These are phyloP conservation scores for Thelonectria discophora DNA, from an alignment of 2,329 filamentous ascomycete genomes.

Conservation along the genomic window DNA sequence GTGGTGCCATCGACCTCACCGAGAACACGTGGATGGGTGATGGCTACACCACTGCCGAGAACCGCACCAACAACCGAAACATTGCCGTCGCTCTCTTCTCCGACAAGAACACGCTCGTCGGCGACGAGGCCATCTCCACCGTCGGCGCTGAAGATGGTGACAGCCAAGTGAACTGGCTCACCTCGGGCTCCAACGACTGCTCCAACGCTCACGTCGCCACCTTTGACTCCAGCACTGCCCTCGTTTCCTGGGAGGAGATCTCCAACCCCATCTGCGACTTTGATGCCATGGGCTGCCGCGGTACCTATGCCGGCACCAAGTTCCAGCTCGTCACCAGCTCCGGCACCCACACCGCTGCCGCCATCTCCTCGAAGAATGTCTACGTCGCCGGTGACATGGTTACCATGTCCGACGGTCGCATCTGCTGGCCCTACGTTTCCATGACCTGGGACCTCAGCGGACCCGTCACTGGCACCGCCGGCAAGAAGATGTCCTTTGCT, in stretches of 20 bases:
- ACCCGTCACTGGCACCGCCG: conserved; percentile 33
- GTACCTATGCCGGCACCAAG: conserved; percentile 65
- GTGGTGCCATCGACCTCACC: conserved; percentile 64
- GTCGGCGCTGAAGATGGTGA: conserved; percentile 64
- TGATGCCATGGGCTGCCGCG: conserved; percentile 67
- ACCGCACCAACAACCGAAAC: conserved; percentile 66
- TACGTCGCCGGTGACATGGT: conserved; percentile 71
- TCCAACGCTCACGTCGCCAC: conserved; percentile 67
- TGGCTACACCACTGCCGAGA: conserved; percentile 60
- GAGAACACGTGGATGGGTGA: conserved; percentile 66
- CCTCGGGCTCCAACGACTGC: conserved; percentile 58
- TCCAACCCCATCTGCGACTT: conserved; percentile 62
- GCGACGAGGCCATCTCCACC: conserved; percentile 61
- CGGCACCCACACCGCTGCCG: conserved; percentile 61
- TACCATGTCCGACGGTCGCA: conserved; percentile 63
- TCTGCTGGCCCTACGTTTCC: conserved; percentile 70
- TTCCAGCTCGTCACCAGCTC: conserved; percentile 65
- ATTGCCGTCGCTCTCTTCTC: conserved; percentile 66
- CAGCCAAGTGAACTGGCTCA: conserved; percentile 68
- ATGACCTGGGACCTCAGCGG: conserved; percentile 58
- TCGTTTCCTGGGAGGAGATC: conserved; percentile 70
- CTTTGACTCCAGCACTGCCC: conserved; percentile 62
- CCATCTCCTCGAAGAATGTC: conserved; percentile 60
- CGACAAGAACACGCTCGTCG: conserved; percentile 66
- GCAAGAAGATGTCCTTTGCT: conserved; percentile 62